Evolutionary conservation across 352 stramenopile genomes (phyloP), one percentile per base, ranked within the genome.

Genomic region (Thalassiosira hispida): DNA sequence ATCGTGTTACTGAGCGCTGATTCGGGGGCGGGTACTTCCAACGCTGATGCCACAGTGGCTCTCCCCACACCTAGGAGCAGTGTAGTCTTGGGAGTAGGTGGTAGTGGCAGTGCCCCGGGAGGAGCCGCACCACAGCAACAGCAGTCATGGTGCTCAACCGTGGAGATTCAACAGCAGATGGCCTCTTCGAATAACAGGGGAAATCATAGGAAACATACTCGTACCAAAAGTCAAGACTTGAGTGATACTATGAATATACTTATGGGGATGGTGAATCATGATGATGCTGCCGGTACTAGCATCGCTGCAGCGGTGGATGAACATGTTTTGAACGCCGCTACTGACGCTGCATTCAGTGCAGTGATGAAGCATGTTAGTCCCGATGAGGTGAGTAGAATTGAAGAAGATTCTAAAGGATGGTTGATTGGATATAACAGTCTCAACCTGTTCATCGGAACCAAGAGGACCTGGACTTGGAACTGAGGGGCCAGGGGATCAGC

Each of bases 291-390:
- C 2, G 49, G 49, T 31, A 57, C 49, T 31, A 27, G 8, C 20
- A 57, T 20, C 2, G 49, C 16, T 25, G 49, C 25, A 12, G 49
- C 49, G n/a, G 29, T 31, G 18, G n/a, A 57, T 12, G 49, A 52
- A 18, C 14, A 23, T 52, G 18, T 57, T 2, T 27, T 57, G 8
- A 25, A 57, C 2, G 3, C 49, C 1, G 29, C 49, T 1, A 57
- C n/a, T 3, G 22, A 31, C 5, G 49, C 49, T 3, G 49, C 49
- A 3, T 27, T 29, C 8, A 31, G 9, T 16, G 18, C 49, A 3
- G 8, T 57, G 18, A 29, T 57, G 49, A 57, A 57, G 49, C 49
- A 57, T 12, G 18, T 57, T 25, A 12, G 9, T 12, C 49, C 49
- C 4, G 18, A 57, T 27, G 49, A 57, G 22, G 49, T 20, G 8